Percentiles rank a stretch among this genome's conserved stretches.
Conservation (phyloP, 768 basidiomycete genomes). For the Amanita jacksonii region DNA sequence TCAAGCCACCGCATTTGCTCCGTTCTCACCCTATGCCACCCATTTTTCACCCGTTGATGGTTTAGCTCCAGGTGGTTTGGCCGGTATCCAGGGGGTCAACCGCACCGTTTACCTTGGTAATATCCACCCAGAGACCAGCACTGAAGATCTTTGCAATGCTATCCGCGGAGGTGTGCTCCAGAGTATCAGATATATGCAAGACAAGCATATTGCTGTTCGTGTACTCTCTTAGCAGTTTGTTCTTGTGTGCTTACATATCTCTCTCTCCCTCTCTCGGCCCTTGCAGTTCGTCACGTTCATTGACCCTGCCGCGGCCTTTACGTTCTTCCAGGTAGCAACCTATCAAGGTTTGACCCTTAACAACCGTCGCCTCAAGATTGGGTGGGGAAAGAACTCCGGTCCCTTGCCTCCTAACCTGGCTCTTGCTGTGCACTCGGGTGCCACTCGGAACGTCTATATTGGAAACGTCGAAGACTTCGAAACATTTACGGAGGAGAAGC, state of each 20-base stretch:
- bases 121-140: conserved; percentile 91
- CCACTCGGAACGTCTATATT: conserved; percentile 94
- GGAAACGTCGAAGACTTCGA: conserved; percentile 96
- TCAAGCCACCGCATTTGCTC: conserved; percentile 25
- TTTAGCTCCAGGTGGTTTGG: conserved; percentile 21
- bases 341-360: conserved; percentile 87
- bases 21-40: conserved; percentile 38
- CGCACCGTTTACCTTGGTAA: conserved; percentile 94
- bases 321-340: conserved; percentile 89
- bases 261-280: no score
- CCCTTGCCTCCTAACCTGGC: conserved; percentile 77
- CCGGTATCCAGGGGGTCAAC: conserved; percentile 54
- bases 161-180: conserved; percentile 95
- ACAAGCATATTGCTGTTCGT: conserved; percentile 93
- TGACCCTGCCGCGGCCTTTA: conserved; percentile 85
- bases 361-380: conserved; percentile 90
- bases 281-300: conserved; percentile 90
- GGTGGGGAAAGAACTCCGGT: conserved; percentile 96
- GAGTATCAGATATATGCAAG: conserved; percentile 90
- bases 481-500: conserved; percentile 77
- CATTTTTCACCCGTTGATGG: conserved; percentile 41
- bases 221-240: no score
- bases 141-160: conserved; percentile 93
- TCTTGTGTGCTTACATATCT: no score
- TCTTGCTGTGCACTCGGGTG: conserved; percentile 84